Evolutionary conservation across 2,329 filamentous ascomycete genomes (phyloP).

Genomic region (Diplodia mutila): DNA sequence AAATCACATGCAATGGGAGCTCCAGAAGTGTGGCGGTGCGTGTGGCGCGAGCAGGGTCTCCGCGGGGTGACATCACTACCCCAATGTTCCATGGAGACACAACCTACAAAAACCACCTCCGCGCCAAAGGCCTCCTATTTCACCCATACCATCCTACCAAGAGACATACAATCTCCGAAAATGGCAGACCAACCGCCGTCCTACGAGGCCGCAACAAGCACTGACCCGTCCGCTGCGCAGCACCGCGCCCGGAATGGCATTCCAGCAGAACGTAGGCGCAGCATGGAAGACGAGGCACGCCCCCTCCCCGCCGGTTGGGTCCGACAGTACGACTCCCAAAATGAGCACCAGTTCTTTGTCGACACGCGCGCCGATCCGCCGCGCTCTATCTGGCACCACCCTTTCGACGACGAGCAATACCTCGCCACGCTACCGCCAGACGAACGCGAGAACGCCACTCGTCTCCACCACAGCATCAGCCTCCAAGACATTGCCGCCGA

Average conservation of each 20-base stretch:
- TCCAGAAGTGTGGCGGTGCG: slow-evolving; percentile 14
- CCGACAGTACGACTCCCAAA: slow-evolving; percentile 58
- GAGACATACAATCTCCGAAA: neutral
- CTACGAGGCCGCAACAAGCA: slow-evolving; percentile 38
- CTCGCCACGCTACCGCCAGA: slow-evolving; percentile 52
- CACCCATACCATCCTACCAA: neutral
- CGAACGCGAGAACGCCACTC: slow-evolving; percentile 54
- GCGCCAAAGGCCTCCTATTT: neutral
- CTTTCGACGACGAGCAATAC: slow-evolving; percentile 62
- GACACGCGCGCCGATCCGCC: slow-evolving; percentile 60
- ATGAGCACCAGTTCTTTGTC: slow-evolving; percentile 65
- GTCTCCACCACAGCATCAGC: slow-evolving; percentile 42
- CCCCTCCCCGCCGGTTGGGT: slow-evolving; percentile 61
- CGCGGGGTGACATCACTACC: neutral
- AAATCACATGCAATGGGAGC: neutral
- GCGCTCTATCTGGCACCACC: slow-evolving; percentile 64
- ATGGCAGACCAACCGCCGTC: slow-evolving; percentile 33
- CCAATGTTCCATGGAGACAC: neutral
- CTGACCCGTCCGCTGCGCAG: slow-evolving; percentile 27
- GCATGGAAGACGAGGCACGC: slow-evolving; percentile 65
- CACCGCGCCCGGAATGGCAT: slow-evolving; percentile 56
- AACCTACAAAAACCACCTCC: neutral
- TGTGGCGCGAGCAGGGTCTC: neutral
- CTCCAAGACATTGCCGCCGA: slow-evolving; percentile 46
- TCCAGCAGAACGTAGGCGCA: slow-evolving; percentile 55